A percentile compares a stretch with the other conserved stretches of the same genome.
Conservation (phyloP, 2,329 filamentous ascomycete species). For the Colletotrichum limetticola region DNA sequence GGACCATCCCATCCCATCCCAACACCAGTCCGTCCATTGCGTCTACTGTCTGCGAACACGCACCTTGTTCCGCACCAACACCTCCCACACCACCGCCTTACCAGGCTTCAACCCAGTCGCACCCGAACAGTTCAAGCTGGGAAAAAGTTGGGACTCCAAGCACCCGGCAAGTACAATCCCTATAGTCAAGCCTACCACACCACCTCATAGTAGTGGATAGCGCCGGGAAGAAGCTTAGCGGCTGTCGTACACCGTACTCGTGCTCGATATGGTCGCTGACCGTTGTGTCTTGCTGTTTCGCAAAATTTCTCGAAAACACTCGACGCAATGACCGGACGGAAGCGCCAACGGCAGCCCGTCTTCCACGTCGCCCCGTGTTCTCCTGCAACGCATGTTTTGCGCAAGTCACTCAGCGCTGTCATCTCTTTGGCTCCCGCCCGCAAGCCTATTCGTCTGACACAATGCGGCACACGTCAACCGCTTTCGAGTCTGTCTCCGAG, state of each 20-base stretch:
- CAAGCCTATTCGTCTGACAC: neutral
- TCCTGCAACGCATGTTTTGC: constrained; percentile 24
- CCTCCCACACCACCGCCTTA: constrained; percentile 10
- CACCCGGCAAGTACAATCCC: neutral
- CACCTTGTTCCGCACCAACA: constrained; percentile 17
- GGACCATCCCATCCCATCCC: constrained; percentile 11
- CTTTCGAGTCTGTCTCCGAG: neutral
- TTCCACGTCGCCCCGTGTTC: constrained; percentile 1
- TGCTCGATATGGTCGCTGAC: constrained; percentile 6
- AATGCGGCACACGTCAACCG: constrained; percentile 20
- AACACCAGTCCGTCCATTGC: neutral
- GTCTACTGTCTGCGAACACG: constrained; percentile 18
- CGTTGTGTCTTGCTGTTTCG: constrained; percentile 11
- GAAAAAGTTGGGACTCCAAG: neutral
- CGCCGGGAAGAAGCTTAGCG: neutral
- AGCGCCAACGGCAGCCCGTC: constrained; percentile 14
- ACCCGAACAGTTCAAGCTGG: constrained; percentile 5
- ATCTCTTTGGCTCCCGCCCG: constrained; percentile 8
- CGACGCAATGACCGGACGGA: constrained; percentile 6
- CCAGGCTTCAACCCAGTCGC: constrained; percentile 15
- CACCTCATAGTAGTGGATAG: neutral
- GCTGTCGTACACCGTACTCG: constrained; percentile 1
- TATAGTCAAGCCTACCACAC: neutral
- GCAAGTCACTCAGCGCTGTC: constrained; percentile 9
- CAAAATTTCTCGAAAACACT: neutral